Conservation (phyloP, 805 yeast species). For the Wickerhamomyces bisporus region DNA sequence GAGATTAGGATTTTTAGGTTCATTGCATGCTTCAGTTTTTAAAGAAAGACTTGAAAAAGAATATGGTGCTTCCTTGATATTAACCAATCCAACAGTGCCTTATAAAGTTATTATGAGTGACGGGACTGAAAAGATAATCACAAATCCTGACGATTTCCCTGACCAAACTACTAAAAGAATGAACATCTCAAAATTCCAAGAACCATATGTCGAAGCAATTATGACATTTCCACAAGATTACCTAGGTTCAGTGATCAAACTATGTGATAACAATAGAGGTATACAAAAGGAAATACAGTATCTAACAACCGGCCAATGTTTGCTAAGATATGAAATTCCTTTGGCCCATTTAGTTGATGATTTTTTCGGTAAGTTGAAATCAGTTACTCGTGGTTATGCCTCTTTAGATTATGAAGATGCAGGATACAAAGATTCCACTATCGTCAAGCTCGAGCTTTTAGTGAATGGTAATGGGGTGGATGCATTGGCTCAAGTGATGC, state of each 20-base stretch:
- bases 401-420: slow-evolving; percentile 92
- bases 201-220: slow-evolving; percentile 85
- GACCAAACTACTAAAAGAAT: slow-evolving; percentile 37
- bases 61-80: slow-evolving; percentile 86
- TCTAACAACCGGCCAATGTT: slow-evolving; percentile 72
- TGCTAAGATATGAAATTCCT: slow-evolving; percentile 77
- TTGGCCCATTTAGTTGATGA: slow-evolving; percentile 89
- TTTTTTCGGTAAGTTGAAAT: slow-evolving; percentile 89
- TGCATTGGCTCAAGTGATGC: slow-evolving; percentile 90
- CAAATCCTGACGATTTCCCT: slow-evolving; percentile 94
- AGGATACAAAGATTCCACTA: slow-evolving; percentile 75
- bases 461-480: slow-evolving; percentile 89
- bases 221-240: slow-evolving; percentile 91
- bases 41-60: slow-evolving; percentile 89
- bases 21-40: slow-evolving; percentile 92
- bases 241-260: slow-evolving; percentile 77
- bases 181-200: slow-evolving; percentile 53
- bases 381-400: slow-evolving; percentile 88
- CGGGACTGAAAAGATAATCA: slow-evolving; percentile 59
- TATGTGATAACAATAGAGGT: slow-evolving; percentile 84
- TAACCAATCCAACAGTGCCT: slow-evolving; percentile 96
- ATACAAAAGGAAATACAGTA: slow-evolving; percentile 74
- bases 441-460: slow-evolving; percentile 80
- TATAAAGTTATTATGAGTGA: slow-evolving; percentile 68
- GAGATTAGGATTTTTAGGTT: slow-evolving; percentile 93